Evolutionary conservation across 345 rosid genomes (phyloP), one percentile per base, ranked within the genome.

Genomic region (Eucalyptus sp.): DNA sequence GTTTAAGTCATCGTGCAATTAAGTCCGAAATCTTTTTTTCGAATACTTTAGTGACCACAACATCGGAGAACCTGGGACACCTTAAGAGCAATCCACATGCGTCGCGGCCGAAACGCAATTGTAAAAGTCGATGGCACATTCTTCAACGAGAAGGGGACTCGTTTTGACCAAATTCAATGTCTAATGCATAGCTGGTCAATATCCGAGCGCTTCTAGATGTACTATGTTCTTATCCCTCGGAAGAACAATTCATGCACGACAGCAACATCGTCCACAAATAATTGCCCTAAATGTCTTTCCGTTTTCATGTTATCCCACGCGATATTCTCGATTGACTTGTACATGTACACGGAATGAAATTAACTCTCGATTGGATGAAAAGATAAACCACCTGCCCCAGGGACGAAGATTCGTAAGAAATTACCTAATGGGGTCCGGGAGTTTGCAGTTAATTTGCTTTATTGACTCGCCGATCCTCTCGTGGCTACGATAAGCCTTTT

Each of bases 371-470:
- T 52, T 2, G 2, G 4, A 52, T 18, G 24, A 27, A 60, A 60
- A 60, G 10, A 5, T 8, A 16, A 31, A 37, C 18, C 6, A 16
- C 20, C 12, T 4, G 0, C 6, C 1, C 43, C 6, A 1, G 4
- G 43, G 16, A 10, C 2, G 22, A 17, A 66, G 41, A 66, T 66
- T n/a, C 41, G 31, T 9, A 4, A 31, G 31, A 7, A 62, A n/a
- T 62, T n/a, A n/a, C 71, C 33, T 62, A 1, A 62, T 14, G 33
- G 8, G 18, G 22, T 66, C 41, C 22, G 8, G 2, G 22, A 31
- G 76, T 64, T 16, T 13, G 43, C 5, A 52, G 8, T 20, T 56
- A 31, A 15, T 66, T 66, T 66, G 6, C 43, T 66, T 16, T 31
- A 3, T 66, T 15, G 79, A 66, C 43, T 31, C 12, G 11, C 6